Conservation (phyloP, 1,139 yeast genomes). For the Suhomyces taliae region DNA sequence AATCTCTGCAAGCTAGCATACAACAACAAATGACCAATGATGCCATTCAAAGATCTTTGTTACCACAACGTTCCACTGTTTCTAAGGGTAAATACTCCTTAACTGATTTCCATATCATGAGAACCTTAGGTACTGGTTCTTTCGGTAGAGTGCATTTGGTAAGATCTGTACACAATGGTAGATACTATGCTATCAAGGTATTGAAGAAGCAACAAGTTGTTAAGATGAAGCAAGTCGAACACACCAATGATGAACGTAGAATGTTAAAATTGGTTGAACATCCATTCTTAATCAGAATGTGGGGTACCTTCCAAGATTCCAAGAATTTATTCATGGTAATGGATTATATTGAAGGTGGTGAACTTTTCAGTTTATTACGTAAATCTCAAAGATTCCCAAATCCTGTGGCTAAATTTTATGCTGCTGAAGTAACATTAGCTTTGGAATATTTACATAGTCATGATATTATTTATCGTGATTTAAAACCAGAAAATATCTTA, state of each 20-base stretch:
- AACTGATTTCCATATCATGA: constrained; percentile 51
- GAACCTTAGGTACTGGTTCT: constrained; percentile 62
- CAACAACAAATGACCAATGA: constrained; percentile 16
- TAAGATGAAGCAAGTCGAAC: constrained; percentile 63
- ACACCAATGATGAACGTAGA: constrained; percentile 61
- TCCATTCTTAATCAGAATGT: constrained; percentile 61
- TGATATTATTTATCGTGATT: constrained; percentile 59
- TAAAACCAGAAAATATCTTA: constrained; percentile 60
- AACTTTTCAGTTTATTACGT: constrained; percentile 53
- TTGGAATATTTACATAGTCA: constrained; percentile 58
- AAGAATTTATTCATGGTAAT: constrained; percentile 58
- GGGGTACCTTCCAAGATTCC: constrained; percentile 65
- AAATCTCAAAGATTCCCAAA: constrained; percentile 62
- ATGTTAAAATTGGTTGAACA: constrained; percentile 58
- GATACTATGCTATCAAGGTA: constrained; percentile 61
- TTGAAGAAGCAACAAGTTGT: constrained; percentile 59
- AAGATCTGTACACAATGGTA: constrained; percentile 57
- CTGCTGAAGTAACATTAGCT: constrained; percentile 60
- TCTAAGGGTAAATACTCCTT: constrained; percentile 59
- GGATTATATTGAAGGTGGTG: constrained; percentile 68
- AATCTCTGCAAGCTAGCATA: constrained; percentile 6
- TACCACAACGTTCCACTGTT: constrained; percentile 27
- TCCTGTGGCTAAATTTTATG: constrained; percentile 63
- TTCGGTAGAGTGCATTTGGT: constrained; percentile 65
- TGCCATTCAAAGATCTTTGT: constrained; percentile 23